Evolutionary conservation across 2,329 filamentous ascomycete species (phyloP).

Genomic region (Daldinia sp.): DNA sequence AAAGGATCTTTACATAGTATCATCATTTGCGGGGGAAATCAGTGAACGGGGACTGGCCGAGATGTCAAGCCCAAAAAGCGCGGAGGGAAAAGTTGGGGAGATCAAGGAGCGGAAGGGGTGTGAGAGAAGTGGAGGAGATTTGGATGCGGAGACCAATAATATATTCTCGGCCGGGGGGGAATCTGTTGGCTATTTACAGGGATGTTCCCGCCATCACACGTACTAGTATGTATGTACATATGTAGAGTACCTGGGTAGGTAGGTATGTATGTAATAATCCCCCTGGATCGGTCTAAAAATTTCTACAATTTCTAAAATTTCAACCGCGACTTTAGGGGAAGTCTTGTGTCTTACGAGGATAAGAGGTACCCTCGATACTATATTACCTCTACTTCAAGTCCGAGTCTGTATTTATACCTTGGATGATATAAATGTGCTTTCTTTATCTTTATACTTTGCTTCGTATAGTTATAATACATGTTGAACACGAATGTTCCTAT

Average conservation of each 20-base stretch:
- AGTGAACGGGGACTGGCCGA: constrained; percentile 7
- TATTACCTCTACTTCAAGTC: background rate
- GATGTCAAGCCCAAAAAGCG: constrained; percentile 3
- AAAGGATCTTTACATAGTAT: constrained; percentile 1
- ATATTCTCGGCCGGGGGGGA: background rate
- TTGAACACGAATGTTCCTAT: background rate
- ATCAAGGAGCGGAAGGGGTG: constrained; percentile 1
- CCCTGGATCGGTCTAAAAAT: background rate
- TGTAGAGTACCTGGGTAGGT: too few species aligned
- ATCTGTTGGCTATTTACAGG: constrained; percentile 13
- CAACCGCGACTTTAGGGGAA: background rate
- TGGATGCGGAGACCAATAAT: constrained; percentile 31
- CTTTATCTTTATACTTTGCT: background rate
- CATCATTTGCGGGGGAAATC: constrained; percentile 28
- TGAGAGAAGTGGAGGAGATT: constrained; percentile 14
- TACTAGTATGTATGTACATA: background rate
- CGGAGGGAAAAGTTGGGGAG: constrained; percentile 27
- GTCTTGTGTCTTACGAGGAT: background rate
- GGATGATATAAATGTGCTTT: background rate
- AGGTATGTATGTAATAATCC: too few species aligned
- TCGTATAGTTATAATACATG: background rate
- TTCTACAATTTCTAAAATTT: too few species aligned
- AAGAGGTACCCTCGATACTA: background rate
- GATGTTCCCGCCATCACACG: constrained; percentile 1
- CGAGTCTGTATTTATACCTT: background rate